A percentile compares a stretch with the other conserved stretches of the same genome.
phyloP scores from a whole-genome alignment of 176 grass and related monocot genomes.

The Secale cereale region DNA sequence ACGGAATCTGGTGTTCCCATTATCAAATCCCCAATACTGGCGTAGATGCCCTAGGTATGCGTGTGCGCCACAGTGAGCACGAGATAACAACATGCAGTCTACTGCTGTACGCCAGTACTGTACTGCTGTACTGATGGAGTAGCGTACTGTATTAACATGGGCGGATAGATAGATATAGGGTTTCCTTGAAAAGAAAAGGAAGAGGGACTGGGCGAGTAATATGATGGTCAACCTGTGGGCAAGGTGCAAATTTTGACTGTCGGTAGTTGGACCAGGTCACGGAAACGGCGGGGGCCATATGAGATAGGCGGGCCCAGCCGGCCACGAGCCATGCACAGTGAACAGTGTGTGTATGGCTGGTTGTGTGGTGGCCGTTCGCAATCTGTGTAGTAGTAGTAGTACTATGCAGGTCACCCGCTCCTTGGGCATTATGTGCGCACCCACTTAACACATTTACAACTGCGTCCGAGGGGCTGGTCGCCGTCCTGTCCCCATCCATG shows the following conservation, averaged over 20 bases:
- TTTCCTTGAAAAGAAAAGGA: not conserved
- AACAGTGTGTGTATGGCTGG: not conserved
- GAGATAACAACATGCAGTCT: not conserved
- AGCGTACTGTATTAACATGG: not conserved
- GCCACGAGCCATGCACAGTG: conserved; percentile 18
- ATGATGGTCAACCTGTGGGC: conserved; percentile 28
- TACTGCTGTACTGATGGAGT: not conserved
- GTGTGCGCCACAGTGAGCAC: conserved; percentile 28
- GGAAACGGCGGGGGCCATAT: conserved; percentile 28
- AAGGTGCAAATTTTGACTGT: conserved; percentile 38
- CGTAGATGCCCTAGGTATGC: conserved; percentile 33
- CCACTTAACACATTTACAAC: conserved; percentile 11
- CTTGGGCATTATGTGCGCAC: conserved; percentile 41
- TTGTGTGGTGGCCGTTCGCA: conserved; percentile 15
- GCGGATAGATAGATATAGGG: not conserved
- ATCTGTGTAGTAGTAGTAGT: not conserved
- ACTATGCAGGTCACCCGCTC: conserved; percentile 38
- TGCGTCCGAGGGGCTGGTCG: not conserved
- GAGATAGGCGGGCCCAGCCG: conserved; percentile 1
- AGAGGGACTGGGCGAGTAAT: not conserved
- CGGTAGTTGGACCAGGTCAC: conserved; percentile 41
- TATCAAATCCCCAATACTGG: conserved; percentile 28
- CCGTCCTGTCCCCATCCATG: conserved; percentile 46
- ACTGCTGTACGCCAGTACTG: not conserved
- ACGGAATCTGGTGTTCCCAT: conserved; percentile 36